Conservation (phyloP, 2,329 filamentous ascomycete genomes). For the Albophoma yamanashiensis region DNA sequence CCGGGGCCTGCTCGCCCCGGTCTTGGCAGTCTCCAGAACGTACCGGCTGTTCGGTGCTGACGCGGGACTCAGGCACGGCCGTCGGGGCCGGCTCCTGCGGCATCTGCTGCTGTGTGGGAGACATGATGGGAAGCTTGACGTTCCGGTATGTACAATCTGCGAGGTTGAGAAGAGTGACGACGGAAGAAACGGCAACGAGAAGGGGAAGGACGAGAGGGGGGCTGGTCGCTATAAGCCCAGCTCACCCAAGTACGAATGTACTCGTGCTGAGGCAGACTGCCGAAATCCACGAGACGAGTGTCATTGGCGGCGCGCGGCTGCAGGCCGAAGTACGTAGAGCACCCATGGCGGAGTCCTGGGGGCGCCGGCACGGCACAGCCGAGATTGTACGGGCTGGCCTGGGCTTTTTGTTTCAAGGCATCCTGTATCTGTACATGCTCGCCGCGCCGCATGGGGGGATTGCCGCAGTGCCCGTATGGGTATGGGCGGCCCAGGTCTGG, state of each 20-base stretch:
- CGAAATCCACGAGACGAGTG: not conserved
- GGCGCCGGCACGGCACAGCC: slow-evolving; percentile 2
- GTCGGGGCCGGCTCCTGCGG: slow-evolving; percentile 20
- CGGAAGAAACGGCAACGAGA: not conserved
- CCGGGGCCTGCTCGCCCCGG: not conserved
- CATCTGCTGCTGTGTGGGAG: slow-evolving; percentile 14
- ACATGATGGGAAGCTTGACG: not conserved
- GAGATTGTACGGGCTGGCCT: not conserved
- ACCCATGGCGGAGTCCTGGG: not conserved
- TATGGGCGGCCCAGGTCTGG: not conserved
- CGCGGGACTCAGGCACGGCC: slow-evolving; percentile 12
- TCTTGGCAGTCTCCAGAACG: slow-evolving; percentile 2
- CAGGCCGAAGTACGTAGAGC: not conserved
- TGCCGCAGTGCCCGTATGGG: not conserved
- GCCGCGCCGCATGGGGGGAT: not conserved
- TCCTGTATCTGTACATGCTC: not conserved
- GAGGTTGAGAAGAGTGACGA: not conserved
- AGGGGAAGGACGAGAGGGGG: slow-evolving; percentile 4
- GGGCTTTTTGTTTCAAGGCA: not conserved
- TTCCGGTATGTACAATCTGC: not conserved
- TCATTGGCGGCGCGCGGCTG: not conserved
- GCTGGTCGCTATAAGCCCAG: not conserved
- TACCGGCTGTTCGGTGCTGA: slow-evolving; percentile 24
- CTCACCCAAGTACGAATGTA: not conserved
- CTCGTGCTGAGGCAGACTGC: not conserved